These are phyloP conservation scores for Byssothecium circinans DNA, from an alignment of 2,329 filamentous ascomycete genomes.

Conservation along the genomic window DNA sequence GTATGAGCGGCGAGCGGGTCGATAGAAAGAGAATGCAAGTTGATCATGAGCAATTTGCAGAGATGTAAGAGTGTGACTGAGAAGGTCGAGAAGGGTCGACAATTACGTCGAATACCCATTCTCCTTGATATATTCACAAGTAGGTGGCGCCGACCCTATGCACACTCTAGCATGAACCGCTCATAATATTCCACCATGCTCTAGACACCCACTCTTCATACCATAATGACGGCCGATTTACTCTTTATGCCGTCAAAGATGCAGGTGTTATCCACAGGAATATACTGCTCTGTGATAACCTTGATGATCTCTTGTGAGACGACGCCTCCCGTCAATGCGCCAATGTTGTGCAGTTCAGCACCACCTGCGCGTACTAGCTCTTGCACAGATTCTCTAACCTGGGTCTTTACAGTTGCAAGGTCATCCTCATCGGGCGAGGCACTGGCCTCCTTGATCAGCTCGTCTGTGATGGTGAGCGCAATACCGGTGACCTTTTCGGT, in stretches of 20 bases:
- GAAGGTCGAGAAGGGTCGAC: no score
- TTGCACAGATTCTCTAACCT: slow-evolving; percentile 40
- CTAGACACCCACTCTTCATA: slow-evolving; percentile 23
- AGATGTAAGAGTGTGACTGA: no score
- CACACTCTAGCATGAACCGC: no score
- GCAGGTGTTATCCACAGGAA: slow-evolving; percentile 65
- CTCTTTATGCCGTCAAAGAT: slow-evolving; percentile 64
- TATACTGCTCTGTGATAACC: slow-evolving; percentile 69
- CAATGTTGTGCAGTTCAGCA: slow-evolving; percentile 89
- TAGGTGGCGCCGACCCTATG: no score
- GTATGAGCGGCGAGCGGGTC: no score
- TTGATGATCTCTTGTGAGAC: slow-evolving; percentile 98
- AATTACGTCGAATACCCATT: no score
- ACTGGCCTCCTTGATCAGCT: slow-evolving; percentile 47
- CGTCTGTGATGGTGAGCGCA: slow-evolving; percentile 46
- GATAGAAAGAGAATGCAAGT: no score
- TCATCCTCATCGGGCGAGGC: slow-evolving; percentile 47
- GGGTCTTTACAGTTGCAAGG: slow-evolving; percentile 40
- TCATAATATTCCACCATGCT: no score
- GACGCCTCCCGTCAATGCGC: slow-evolving; percentile 84
- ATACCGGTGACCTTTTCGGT: slow-evolving; percentile 47
- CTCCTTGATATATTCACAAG: no score
- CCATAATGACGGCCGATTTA: slow-evolving; percentile 55
- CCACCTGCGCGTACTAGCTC: slow-evolving; percentile 71
- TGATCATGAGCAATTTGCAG: no score